A percentile compares a stretch with the other conserved stretches of the same genome.
phyloP scores from a whole-genome alignment of 768 basidiomycete species.

The Cystofilobasidium bisporidii region DNA sequence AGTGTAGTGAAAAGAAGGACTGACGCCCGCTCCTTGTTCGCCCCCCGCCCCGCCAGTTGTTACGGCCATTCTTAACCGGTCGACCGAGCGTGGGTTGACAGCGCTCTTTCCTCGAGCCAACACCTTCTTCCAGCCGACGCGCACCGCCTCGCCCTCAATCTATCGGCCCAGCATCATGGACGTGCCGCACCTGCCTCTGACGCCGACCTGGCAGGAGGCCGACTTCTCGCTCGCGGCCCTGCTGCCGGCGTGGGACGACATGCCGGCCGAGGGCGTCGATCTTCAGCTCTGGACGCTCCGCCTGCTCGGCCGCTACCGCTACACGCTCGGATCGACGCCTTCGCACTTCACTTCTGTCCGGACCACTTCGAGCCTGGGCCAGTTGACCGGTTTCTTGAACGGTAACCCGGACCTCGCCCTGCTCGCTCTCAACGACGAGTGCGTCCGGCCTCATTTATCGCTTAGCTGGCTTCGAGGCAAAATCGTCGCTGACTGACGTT shows the following conservation, averaged over 20 bases:
- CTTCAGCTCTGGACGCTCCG: conserved; percentile 4
- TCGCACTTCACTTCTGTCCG: conserved; percentile 20
- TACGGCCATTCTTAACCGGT: conserved; percentile 36
- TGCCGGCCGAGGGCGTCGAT: conserved; percentile 8
- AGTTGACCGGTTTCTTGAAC: neutral
- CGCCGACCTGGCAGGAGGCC: conserved; percentile 28
- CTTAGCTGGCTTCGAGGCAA: neutral
- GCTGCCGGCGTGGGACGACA: conserved; percentile 17
- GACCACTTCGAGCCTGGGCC: neutral
- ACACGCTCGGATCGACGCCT: conserved; percentile 14
- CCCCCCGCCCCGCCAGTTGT: conserved; percentile 30
- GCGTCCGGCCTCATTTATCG: neutral
- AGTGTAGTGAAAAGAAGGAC: too few species aligned
- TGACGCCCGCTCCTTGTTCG: neutral
- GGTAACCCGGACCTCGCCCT: conserved; percentile 7
- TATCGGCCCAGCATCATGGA: conserved; percentile 13
- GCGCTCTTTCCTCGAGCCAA: conserved; percentile 40
- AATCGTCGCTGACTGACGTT: neutral
- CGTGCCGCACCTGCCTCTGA: conserved; percentile 29
- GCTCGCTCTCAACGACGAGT: conserved; percentile 23
- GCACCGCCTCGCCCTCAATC: neutral
- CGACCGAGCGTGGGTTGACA: conserved; percentile 39
- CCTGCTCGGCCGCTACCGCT: conserved; percentile 23
- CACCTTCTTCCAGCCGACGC: conserved; percentile 10
- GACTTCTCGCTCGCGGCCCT: conserved; percentile 28